phyloP scores from a whole-genome alignment of 345 rosid genomes.

The Mallotus nudiflorus region DNA sequence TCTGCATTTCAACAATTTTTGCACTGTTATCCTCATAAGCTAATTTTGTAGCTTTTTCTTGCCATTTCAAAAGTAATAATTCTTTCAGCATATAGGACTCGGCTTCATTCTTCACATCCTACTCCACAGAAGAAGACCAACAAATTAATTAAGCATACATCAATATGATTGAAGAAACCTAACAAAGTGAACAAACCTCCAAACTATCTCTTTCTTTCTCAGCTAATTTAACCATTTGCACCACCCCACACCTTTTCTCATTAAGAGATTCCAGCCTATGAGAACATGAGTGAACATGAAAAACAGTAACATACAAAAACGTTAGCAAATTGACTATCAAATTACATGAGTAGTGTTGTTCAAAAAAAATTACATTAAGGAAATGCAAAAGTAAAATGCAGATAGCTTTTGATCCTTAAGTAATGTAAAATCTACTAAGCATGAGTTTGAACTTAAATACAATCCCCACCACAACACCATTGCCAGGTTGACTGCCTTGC shows the following conservation, averaged over 20 bases:
- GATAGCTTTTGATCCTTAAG: background rate
- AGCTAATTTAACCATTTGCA: conserved; percentile 95
- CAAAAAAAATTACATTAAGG: too few species aligned
- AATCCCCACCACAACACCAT: background rate
- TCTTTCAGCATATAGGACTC: conserved; percentile 95
- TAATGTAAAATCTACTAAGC: background rate
- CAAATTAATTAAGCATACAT: conserved; percentile 10
- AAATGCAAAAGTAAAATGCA: background rate
- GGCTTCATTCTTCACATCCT: conserved; percentile 94
- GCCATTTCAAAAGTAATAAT: conserved; percentile 83
- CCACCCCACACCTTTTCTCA: conserved; percentile 92
- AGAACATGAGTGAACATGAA: background rate
- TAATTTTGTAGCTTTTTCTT: conserved; percentile 83
- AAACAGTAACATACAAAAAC: background rate
- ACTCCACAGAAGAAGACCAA: conserved; percentile 30
- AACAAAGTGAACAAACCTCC: conserved; percentile 63
- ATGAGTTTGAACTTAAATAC: too few species aligned
- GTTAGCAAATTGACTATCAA: background rate
- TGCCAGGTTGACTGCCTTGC: background rate
- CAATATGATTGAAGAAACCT: conserved; percentile 2
- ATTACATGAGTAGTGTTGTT: background rate
- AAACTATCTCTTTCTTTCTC: conserved; percentile 94
- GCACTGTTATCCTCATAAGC: conserved; percentile 65
- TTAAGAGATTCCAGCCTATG: conserved; percentile 80
- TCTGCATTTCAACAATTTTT: conserved; percentile 59